A percentile compares a stretch with the other conserved stretches of the same genome.
phyloP scores from a whole-genome alignment of 805 yeast genomes.

The Candida bentonensis region DNA sequence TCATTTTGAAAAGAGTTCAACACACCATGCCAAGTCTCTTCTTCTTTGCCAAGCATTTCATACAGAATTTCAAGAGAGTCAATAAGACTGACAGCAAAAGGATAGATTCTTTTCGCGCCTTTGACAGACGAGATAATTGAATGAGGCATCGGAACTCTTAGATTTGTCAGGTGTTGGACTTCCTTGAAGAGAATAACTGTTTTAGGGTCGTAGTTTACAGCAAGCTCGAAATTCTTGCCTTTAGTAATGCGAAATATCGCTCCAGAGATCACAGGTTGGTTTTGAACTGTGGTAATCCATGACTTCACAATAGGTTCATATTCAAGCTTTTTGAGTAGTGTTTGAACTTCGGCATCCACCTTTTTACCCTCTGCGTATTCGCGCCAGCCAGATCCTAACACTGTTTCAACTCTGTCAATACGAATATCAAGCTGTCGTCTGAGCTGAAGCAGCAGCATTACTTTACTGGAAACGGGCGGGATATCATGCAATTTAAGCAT shows the following conservation, averaged over 20 bases:
- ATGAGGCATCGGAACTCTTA: conserved; percentile 47
- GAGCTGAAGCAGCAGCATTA: conserved; percentile 42
- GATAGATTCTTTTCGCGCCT: conserved; percentile 37
- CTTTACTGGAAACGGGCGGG: conserved; percentile 31
- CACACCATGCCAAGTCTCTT: conserved; percentile 13
- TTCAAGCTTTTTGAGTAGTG: conserved; percentile 34
- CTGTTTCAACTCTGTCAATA: conserved; percentile 31
- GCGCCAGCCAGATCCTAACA: conserved; percentile 50
- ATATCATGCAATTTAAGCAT: conserved; percentile 30
- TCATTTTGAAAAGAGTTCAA: conserved; percentile 23
- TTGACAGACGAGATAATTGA: conserved; percentile 32
- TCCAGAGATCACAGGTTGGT: conserved; percentile 18
- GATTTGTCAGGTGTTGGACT: conserved; percentile 32
- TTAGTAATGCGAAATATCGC: conserved; percentile 22
- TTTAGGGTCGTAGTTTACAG: conserved; percentile 38
- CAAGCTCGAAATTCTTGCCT: conserved; percentile 21
- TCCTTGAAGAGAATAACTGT: conserved; percentile 36
- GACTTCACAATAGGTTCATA: conserved; percentile 25
- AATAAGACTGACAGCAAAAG: conserved; percentile 38
- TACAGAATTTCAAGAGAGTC: conserved; percentile 1
- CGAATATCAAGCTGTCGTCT: conserved; percentile 29
- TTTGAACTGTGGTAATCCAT: conserved; percentile 33
- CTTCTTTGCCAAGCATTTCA: not conserved
- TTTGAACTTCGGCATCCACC: conserved; percentile 35
- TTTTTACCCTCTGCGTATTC: conserved; percentile 53